Conservation (phyloP, 768 basidiomycete species). For the Mycena filopes region DNA sequence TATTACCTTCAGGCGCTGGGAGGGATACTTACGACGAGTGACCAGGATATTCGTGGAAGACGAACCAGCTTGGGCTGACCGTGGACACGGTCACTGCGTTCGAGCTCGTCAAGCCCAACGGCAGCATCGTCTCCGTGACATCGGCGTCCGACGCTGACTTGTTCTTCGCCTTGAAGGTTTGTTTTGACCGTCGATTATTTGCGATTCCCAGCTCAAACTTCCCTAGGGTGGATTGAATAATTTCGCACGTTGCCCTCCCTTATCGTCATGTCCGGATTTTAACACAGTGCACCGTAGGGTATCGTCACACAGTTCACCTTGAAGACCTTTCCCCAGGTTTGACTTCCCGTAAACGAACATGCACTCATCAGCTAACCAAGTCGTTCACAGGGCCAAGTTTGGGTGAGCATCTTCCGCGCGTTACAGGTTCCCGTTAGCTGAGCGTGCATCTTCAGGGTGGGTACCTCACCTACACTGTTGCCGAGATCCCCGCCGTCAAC, state of each 20-base stretch:
- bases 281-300: conserved; percentile 45
- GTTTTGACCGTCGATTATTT: background rate
- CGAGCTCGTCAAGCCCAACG: conserved; percentile 68
- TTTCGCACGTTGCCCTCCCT: conserved; percentile 45
- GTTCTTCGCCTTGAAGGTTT: conserved; percentile 55
- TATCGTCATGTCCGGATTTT: background rate
- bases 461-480: conserved; percentile 45
- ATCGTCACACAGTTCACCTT: conserved; percentile 70
- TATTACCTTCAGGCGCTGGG: background rate
- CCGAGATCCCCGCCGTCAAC: conserved; percentile 37
- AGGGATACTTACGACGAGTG: background rate
- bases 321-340: conserved; percentile 59
- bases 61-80: conserved; percentile 69
- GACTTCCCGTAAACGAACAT: background rate
- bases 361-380: background rate
- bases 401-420: conserved; percentile 52
- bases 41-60: conserved; percentile 67
- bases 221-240: conserved; percentile 73
- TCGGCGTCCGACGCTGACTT: conserved; percentile 47
- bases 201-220: background rate
- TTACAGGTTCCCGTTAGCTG: background rate
- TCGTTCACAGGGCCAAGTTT: conserved; percentile 51
- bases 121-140: conserved; percentile 51
- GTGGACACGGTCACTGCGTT: conserved; percentile 65
- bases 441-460: conserved; percentile 59